Evolutionary conservation across 352 stramenopile species (phyloP).

Genomic region (Halophytophthora polymorphica): DNA sequence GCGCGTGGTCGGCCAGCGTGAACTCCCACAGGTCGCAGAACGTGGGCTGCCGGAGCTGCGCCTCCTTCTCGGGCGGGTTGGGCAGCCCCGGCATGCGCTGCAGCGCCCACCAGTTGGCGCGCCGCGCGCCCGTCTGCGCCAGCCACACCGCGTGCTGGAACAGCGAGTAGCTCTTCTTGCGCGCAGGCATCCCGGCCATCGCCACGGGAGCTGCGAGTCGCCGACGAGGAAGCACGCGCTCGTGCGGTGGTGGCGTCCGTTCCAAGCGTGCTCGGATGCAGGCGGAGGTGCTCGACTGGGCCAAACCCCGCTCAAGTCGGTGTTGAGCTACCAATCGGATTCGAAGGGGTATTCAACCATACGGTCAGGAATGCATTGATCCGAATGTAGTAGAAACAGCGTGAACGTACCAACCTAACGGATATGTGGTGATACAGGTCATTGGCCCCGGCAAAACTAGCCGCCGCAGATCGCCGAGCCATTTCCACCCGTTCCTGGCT

Average conservation of each 20-base stretch:
- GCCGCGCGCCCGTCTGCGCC: slow-evolving; percentile 59
- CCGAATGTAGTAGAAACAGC: too few relatives aligned
- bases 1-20: slow-evolving; percentile 61
- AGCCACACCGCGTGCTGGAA: slow-evolving; percentile 73
- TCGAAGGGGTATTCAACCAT: too few relatives aligned
- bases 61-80: slow-evolving; percentile 61
- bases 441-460: not conserved
- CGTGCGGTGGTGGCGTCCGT: too few relatives aligned
- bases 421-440: not conserved
- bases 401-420: too few relatives aligned
- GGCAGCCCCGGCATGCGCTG: slow-evolving; percentile 62
- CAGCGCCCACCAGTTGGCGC: slow-evolving; percentile 46
- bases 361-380: too few relatives aligned
- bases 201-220: too few relatives aligned
- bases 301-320: too few relatives aligned
- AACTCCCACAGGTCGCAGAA: slow-evolving; percentile 83
- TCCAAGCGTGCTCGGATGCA: not conserved
- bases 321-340: not conserved
- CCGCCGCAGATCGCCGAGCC: too few relatives aligned
- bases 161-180: slow-evolving; percentile 66
- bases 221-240: too few relatives aligned
- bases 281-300: too few relatives aligned
- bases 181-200: not conserved
- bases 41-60: slow-evolving; percentile 34
- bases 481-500: slow-evolving; percentile 11